phyloP scores from a whole-genome alignment of 2,329 filamentous ascomycete species.

The Calonectria hongkongensis region DNA sequence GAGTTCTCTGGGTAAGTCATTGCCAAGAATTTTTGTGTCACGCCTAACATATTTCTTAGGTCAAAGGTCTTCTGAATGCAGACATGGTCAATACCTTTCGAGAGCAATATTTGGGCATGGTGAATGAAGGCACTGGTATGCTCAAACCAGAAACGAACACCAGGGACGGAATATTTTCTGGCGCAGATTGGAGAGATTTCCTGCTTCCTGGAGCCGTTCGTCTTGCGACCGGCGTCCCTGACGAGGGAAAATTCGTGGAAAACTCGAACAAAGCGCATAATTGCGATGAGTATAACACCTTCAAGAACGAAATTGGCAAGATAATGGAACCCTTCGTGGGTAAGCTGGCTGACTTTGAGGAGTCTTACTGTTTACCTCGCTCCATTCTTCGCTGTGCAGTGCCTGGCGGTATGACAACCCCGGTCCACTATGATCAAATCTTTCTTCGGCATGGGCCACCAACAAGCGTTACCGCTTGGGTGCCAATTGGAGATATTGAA shows the following conservation, averaged over 20 bases:
- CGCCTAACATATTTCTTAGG: not conserved
- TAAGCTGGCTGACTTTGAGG: not conserved
- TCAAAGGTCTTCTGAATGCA: not conserved
- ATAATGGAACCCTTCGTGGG: not conserved
- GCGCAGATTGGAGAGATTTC: constrained; percentile 5
- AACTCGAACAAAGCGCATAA: constrained; percentile 3
- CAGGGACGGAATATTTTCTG: constrained; percentile 18
- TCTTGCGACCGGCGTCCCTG: not conserved
- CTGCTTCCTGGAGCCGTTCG: constrained; percentile 8
- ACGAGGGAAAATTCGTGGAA: constrained; percentile 12
- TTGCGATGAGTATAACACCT: not conserved
- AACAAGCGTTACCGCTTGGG: constrained; percentile 5
- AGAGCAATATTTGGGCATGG: constrained; percentile 5
- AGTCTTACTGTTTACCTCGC: constrained; percentile 1
- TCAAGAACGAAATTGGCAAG: not conserved
- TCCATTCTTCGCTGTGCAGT: constrained; percentile 9
- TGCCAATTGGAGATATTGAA: constrained; percentile 7
- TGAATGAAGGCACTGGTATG: constrained; percentile 1
- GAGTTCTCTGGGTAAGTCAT: constrained; percentile 9
- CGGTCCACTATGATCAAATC: constrained; percentile 7
- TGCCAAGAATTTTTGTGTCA: not conserved
- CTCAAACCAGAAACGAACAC: not conserved
- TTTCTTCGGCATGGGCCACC: constrained; percentile 6
- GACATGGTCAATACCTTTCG: not conserved
- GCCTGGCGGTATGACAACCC: not conserved